Conservation (phyloP, 2,329 filamentous ascomycete genomes). For the Dothidotthia symphoricarpi region DNA sequence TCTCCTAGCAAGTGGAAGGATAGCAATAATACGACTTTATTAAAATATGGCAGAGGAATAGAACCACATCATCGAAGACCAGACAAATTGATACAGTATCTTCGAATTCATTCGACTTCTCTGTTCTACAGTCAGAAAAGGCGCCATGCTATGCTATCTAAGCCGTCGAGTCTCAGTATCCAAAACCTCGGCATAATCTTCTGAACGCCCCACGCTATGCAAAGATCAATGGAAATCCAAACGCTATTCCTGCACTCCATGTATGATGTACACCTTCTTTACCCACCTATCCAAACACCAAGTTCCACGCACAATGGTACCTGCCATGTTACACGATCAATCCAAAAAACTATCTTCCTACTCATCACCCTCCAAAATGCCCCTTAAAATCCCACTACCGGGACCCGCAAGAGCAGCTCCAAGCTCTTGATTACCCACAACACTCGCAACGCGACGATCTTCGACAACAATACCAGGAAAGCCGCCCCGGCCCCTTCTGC, state of each 20-base stretch:
- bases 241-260: background rate
- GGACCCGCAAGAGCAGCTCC: constrained; percentile 63
- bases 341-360: background rate
- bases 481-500: constrained; percentile 60
- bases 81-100: no score
- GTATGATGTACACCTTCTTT: background rate
- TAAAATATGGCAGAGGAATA: no score
- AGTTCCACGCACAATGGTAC: background rate
- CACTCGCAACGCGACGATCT: constrained; percentile 75
- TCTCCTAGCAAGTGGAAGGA: no score
- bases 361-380: constrained; percentile 28
- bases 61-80: no score
- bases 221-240: background rate
- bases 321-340: no score
- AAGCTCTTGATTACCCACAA: constrained; percentile 77
- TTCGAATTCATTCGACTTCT: background rate
- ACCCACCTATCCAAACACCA: background rate
- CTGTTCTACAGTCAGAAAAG: constrained; percentile 1
- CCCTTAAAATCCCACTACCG: constrained; percentile 43
- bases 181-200: background rate
- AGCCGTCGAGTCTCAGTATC: constrained; percentile 5
- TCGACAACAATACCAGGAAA: constrained; percentile 57
- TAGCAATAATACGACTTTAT: no score
- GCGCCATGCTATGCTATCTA: constrained; percentile 7
- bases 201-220: constrained; percentile 5